Base-by-base conservation (phyloP, 2,329 filamentous ascomycete species). In the Trichoderma lentiforme region DNA sequence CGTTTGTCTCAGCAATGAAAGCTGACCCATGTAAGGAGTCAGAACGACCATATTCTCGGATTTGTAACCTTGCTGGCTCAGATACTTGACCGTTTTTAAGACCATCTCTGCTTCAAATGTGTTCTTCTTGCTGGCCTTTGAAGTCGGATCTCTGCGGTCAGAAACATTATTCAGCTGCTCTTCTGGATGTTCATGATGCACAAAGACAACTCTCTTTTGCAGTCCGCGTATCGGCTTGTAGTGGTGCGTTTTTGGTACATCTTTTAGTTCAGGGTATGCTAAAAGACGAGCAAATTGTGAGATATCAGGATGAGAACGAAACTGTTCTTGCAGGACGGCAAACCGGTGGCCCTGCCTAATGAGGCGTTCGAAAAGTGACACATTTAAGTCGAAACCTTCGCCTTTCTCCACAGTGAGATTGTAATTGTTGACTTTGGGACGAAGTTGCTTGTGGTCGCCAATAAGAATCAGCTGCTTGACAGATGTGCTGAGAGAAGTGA, bases 381-480 rank as follows among this genome's bases (percentile, higher is more conserved):
- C 78, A 73, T 93, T 91, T 1, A 93, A 83, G 71, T 93, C 86
- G 74, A 87, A 93, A 0, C 91, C 91, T 7, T 88, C 83, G 0
- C 89, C 90, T 26, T 88, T 86, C 73, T 93, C 91, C 0, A 91
- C 85, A 0, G 84, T 88, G 0, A 94, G 78, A 0, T 78, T 79
- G 74, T 89, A 92, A 67, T 87, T 90, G 43, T 86, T 87, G 69
- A 88, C 83, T 75, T 93, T 92, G 0, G 92, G 92, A 0, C 91
- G 87, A 0, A 94, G 84, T 73, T 94, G 92, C 70, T 91, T 87
- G 77, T 94, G 91, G 69, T 94, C 92, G 0, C 92, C 92, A 12
- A 94, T 93, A 2, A 93, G 79, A 0, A 93, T 85, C 1, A 93
- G 77, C 51, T 93, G 90, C 72, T 91, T 86, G 0, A 87, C 87